A percentile compares a stretch with the other conserved stretches of the same genome.
phyloP scores from a whole-genome alignment of 2,329 filamentous ascomycete species.

The Exophiala aquamarina region DNA sequence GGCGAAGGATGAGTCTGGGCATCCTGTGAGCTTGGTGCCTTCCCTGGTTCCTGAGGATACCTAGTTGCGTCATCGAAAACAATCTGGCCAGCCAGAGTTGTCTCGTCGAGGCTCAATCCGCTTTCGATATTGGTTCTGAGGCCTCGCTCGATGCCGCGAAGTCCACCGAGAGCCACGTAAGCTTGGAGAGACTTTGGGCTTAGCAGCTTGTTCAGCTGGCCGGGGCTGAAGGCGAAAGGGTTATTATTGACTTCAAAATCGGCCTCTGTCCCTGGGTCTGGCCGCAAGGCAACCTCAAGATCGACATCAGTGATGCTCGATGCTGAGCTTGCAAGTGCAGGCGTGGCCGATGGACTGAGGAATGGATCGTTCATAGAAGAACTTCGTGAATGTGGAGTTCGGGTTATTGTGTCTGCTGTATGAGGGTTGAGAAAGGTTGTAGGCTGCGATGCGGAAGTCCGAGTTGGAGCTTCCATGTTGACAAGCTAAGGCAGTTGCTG shows the following conservation, averaged over 20 bases:
- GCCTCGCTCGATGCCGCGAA: slow-evolving; percentile 71
- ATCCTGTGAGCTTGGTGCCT: slow-evolving; percentile 12
- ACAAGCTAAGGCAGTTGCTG: too few relatives aligned
- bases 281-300: slow-evolving; percentile 59
- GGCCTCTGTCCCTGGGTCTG: slow-evolving; percentile 70
- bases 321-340: too few relatives aligned
- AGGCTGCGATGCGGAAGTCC: too few relatives aligned
- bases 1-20: slow-evolving; percentile 9
- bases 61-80: slow-evolving; percentile 63
- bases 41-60: too few relatives aligned
- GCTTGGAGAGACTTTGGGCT: slow-evolving; percentile 77
- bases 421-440: too few relatives aligned
- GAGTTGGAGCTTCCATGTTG: too few relatives aligned
- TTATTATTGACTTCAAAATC: slow-evolving; percentile 69
- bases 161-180: slow-evolving; percentile 72
- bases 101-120: slow-evolving; percentile 71
- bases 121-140: slow-evolving; percentile 63
- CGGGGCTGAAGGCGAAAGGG: slow-evolving; percentile 71
- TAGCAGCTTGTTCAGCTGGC: slow-evolving; percentile 72
- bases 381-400: too few relatives aligned
- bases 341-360: too few relatives aligned
- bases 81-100: slow-evolving; percentile 52
- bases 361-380: too few relatives aligned
- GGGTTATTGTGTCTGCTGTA: too few relatives aligned
- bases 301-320: too few relatives aligned